Base-by-base conservation (phyloP, 371 early-diverging fungal species). In the Mortierella sp. region DNA sequence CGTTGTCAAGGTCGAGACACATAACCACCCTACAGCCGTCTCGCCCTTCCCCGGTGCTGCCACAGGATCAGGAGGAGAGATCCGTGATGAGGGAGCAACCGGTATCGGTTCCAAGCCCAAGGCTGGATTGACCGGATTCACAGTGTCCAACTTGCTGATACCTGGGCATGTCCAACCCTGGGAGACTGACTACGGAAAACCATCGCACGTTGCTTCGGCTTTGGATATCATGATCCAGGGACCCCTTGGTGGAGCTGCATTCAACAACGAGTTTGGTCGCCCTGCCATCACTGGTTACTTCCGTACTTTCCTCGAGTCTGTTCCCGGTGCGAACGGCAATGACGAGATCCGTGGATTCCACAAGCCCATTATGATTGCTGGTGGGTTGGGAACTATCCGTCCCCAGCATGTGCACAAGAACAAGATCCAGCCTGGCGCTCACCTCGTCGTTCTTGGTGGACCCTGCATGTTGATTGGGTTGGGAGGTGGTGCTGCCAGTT, bases 291-390 rank as follows among this genome's bases (percentile, higher is more conserved):
- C 92, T 27, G 99, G 99, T 48, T 98, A 94, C 81, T 98, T 98
- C 90, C 93, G 99, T 81, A 97, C 98, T 0, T 95, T 91, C 82
- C 87, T 92, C 50, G 92, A 93, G 82, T 70, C 88, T 6, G 87
- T 90, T 0, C 87, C 89, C 23, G 69, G 76, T 6, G 80, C 81
- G 34, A 84, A 86, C 52, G 82, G 76, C 32, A 81, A 79, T 19
- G 60, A 63, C 41, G 92, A 92, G 72, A 70, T 93, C 47, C 91
- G 97, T 64, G 99, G 99, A 11, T 98, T 93, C 84, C 98, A 97
- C 80, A 98, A 98, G 82, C 99, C 99, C 34, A 97, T 98, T 78
- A 98, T 97, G 99, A 88, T 98, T 72, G 98, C 99, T 26, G 99
- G 99, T 72, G 99, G 99, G 58, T 83, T 98, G 56, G 99, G 99